A percentile compares a stretch with the other conserved stretches of the same genome.
Conservation (phyloP, 345 rosid genomes). For the Salix viminalis region DNA sequence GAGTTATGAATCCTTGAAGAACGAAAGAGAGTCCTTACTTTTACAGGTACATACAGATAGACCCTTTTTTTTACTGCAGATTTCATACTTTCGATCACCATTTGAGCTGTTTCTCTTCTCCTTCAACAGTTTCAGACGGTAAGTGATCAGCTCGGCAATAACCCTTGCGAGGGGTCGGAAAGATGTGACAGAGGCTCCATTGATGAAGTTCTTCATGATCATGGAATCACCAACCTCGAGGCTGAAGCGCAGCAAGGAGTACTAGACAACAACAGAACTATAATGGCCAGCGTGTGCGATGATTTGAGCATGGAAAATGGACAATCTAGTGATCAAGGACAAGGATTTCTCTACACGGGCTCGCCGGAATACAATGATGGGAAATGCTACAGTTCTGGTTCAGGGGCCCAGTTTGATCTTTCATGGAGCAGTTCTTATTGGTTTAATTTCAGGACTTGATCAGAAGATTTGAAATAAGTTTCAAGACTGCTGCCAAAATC, state of each 20-base stretch:
- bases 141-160: conserved; percentile 26
- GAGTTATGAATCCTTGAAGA: conserved; percentile 49
- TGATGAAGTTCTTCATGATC: conserved; percentile 20
- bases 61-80: not conserved
- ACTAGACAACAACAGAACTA: conserved; percentile 10
- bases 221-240: conserved; percentile 25
- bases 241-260: conserved; percentile 23
- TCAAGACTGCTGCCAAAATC: too few species aligned
- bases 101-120: not conserved
- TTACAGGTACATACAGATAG: conserved; percentile 54
- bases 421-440: conserved; percentile 36
- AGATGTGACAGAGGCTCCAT: not conserved
- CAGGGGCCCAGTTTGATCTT: conserved; percentile 42
- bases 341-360: conserved; percentile 19
- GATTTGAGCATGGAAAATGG: conserved; percentile 20
- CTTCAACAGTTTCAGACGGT: conserved; percentile 53
- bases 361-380: conserved; percentile 34
- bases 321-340: conserved; percentile 26
- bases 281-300: conserved; percentile 7
- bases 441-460: conserved; percentile 52
- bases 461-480: not conserved
- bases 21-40: conserved; percentile 53
- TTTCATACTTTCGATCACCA: not conserved
- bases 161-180: conserved; percentile 13
- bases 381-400: conserved; percentile 37